phyloP scores from a whole-genome alignment of 2,329 filamentous ascomycete species.

The Colletotrichum acutatum region DNA sequence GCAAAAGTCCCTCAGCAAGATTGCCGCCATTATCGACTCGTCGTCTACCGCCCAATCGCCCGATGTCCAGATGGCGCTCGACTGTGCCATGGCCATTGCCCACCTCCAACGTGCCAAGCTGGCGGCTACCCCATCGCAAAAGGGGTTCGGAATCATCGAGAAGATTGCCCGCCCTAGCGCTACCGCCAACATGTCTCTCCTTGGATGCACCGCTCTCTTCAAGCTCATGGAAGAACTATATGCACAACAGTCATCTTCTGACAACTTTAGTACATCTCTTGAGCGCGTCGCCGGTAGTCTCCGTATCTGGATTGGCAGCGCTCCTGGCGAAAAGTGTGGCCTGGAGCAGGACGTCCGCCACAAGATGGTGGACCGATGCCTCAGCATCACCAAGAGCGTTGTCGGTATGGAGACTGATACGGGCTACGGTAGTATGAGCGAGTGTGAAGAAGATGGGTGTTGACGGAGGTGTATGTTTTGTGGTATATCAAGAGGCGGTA shows the following conservation, averaged over 20 bases:
- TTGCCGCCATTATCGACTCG: slow-evolving; percentile 57
- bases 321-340: slow-evolving; percentile 61
- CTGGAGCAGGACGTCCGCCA: slow-evolving; percentile 63
- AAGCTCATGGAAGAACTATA: slow-evolving; percentile 66
- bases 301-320: slow-evolving; percentile 70
- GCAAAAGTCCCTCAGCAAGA: slow-evolving; percentile 45
- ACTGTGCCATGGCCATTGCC: slow-evolving; percentile 70
- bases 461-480: not conserved
- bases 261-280: slow-evolving; percentile 59
- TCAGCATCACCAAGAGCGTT: slow-evolving; percentile 65
- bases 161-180: slow-evolving; percentile 57
- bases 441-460: slow-evolving; percentile 51
- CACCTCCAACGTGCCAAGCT: slow-evolving; percentile 60
- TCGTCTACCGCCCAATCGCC: slow-evolving; percentile 55
- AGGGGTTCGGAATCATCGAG: slow-evolving; percentile 60
- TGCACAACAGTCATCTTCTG: slow-evolving; percentile 57
- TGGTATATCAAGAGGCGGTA: not conserved
- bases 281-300: slow-evolving; percentile 68
- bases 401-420: slow-evolving; percentile 70
- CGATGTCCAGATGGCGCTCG: slow-evolving; percentile 67
- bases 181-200: slow-evolving; percentile 60
- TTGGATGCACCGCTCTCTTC: slow-evolving; percentile 70
- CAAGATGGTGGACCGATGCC: slow-evolving; percentile 65
- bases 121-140: slow-evolving; percentile 51
- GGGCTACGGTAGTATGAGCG: slow-evolving; percentile 69